Evolutionary conservation across 768 basidiomycete species (phyloP).

Genomic region (Tylopilus rubrobrunneus): DNA sequence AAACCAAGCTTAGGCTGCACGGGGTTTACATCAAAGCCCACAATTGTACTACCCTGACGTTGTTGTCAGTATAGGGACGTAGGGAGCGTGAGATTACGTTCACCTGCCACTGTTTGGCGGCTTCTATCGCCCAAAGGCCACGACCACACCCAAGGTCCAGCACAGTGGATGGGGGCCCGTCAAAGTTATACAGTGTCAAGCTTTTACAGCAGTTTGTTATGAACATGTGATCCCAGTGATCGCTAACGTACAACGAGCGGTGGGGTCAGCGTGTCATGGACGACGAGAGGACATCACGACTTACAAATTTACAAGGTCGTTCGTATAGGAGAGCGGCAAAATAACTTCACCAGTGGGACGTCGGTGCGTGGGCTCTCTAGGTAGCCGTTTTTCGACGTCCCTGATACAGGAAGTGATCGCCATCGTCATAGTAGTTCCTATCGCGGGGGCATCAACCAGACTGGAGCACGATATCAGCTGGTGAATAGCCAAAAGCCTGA

Average conservation of each 20-base stretch:
- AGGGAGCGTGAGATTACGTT: conserved; percentile 14
- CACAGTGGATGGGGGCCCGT: conserved; percentile 45
- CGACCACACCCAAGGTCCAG: conserved; percentile 72
- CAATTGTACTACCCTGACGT: conserved; percentile 46
- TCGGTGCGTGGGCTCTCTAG: conserved; percentile 37
- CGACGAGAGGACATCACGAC: conserved; percentile 17
- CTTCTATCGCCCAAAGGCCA: conserved; percentile 69
- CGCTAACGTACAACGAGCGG: conserved; percentile 36
- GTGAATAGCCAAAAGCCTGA: conserved; percentile 8
- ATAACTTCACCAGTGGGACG: conserved; percentile 49
- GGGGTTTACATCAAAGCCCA: conserved; percentile 55
- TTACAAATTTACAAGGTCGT: conserved; percentile 52
- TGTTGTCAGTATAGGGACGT: background rate
- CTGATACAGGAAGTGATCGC: conserved; percentile 24
- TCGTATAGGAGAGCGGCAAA: conserved; percentile 52
- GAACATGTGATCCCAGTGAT: conserved; percentile 72
- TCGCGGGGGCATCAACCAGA: conserved; percentile 23
- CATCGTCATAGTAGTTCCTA: conserved; percentile 22
- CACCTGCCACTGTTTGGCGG: conserved; percentile 64
- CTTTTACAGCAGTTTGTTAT: conserved; percentile 44
- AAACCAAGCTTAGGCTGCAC: conserved; percentile 49
- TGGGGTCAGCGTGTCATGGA: background rate
- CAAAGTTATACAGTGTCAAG: conserved; percentile 53
- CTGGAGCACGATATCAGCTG: conserved; percentile 15
- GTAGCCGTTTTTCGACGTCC: conserved; percentile 45